Evolutionary conservation across 345 rosid species (phyloP).

Genomic region (Ailanthus altissimus): DNA sequence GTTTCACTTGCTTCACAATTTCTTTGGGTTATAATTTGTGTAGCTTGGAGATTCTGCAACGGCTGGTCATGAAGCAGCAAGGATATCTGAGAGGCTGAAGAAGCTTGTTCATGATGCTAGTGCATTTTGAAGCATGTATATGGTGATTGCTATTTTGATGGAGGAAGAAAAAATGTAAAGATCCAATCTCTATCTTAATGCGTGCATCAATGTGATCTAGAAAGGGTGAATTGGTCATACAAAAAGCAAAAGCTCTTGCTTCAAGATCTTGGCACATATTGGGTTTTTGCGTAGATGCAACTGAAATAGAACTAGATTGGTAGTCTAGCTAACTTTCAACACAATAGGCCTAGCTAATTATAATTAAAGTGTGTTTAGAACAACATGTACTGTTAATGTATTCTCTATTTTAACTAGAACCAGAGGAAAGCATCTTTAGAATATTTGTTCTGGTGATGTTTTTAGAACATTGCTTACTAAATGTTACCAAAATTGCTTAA

Average conservation of each 20-base stretch:
- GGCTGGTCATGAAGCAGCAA: slow-evolving; percentile 25
- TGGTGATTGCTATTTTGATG: slow-evolving; percentile 4
- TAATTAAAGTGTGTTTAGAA: neutral
- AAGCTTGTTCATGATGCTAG: slow-evolving; percentile 33
- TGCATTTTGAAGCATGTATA: slow-evolving; percentile 18
- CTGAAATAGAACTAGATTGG: neutral
- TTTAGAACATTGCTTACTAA: neutral
- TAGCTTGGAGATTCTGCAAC: slow-evolving; percentile 40
- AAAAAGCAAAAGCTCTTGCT: neutral
- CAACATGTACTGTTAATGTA: neutral
- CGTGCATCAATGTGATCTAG: neutral
- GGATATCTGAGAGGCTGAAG: slow-evolving; percentile 44
- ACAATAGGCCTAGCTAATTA: neutral
- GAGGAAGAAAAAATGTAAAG: neutral
- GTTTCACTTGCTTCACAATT: neutral
- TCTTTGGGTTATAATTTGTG: slow-evolving; percentile 10
- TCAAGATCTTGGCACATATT: neutral
- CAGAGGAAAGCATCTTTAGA: neutral
- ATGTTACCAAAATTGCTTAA: neutral
- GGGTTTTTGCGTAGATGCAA: neutral
- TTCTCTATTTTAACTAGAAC: neutral
- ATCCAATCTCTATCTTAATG: neutral
- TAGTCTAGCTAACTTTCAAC: neutral
- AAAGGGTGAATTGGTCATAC: neutral
- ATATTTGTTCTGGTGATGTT: neutral